These are phyloP conservation scores for Hordeum pubiflorum DNA, from an alignment of 202 grass and related monocot species.

Conservation along the genomic window DNA sequence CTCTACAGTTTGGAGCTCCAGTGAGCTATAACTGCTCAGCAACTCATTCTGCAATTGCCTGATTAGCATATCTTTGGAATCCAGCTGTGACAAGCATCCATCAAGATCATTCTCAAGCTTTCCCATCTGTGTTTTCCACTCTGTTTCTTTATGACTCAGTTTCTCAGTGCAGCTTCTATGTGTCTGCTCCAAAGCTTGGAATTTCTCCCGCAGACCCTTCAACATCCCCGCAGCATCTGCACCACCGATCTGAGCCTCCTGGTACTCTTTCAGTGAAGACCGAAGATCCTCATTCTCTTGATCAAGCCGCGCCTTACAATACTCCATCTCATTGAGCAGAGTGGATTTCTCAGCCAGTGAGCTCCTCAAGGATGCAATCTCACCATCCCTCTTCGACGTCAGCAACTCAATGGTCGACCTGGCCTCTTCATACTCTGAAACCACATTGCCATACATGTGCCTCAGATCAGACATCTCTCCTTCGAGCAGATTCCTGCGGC, in stretches of 20 bases:
- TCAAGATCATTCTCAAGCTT: constrained; percentile 61
- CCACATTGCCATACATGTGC: constrained; percentile 39
- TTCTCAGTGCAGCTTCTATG: constrained; percentile 61
- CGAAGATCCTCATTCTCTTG: constrained; percentile 60
- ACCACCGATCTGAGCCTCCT: constrained; percentile 52
- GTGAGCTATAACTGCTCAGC: constrained; percentile 23
- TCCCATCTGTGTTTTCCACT: constrained; percentile 38
- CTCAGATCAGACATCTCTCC: constrained; percentile 52
- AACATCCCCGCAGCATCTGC: constrained; percentile 28
- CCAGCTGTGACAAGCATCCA: constrained; percentile 28
- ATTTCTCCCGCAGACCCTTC: constrained; percentile 58
- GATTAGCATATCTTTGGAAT: constrained; percentile 41
- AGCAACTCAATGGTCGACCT: constrained; percentile 51
- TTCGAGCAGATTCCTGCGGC: constrained; percentile 62
- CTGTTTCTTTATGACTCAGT: constrained; percentile 42
- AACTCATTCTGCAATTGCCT: constrained; percentile 49
- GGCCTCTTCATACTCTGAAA: constrained; percentile 55
- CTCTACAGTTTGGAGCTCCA: constrained; percentile 43
- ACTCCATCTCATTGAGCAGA: constrained; percentile 66
- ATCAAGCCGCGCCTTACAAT: constrained; percentile 42
- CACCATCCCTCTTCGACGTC: constrained; percentile 44
- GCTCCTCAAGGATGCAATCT: constrained; percentile 66
- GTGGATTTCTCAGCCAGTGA: constrained; percentile 55
- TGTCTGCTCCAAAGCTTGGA: constrained; percentile 53
- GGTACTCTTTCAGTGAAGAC: constrained; percentile 54